These are phyloP conservation scores for Tylopilus sp. DNA, from an alignment of 1,284 basidiomycete species.

Conservation along the genomic window DNA sequence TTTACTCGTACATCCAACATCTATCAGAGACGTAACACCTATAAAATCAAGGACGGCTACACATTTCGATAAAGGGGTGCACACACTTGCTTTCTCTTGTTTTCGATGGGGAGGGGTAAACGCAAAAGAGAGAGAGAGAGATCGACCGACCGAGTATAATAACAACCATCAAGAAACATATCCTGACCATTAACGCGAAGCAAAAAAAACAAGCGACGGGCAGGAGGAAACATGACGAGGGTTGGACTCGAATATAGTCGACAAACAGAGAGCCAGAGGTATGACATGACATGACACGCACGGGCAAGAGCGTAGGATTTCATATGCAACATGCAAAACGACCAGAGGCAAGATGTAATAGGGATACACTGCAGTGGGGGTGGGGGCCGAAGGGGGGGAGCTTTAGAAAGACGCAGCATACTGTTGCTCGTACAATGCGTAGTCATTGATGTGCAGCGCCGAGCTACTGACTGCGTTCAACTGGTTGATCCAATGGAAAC, in stretches of 20 bases:
- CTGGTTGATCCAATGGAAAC: slow-evolving; percentile 44
- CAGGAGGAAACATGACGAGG: neutral
- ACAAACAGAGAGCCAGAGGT: neutral
- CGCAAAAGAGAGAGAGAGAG: neutral
- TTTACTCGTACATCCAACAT: neutral
- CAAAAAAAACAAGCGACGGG: neutral
- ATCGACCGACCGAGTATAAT: neutral
- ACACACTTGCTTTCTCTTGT: neutral
- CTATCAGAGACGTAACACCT: neutral
- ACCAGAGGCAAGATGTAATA: neutral
- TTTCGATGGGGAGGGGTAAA: neutral
- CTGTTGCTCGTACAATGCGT: slow-evolving; percentile 26
- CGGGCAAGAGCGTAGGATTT: neutral
- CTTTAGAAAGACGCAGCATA: slow-evolving; percentile 17
- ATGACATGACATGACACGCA: neutral
- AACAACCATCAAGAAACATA: neutral
- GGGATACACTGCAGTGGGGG: neutral
- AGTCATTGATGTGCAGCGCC: slow-evolving; percentile 26
- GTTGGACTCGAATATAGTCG: neutral
- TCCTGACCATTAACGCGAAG: neutral
- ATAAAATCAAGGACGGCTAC: neutral
- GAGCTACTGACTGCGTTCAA: slow-evolving; percentile 20
- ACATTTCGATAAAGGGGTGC: neutral
- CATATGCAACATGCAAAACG: neutral
- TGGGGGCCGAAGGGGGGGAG: neutral